Base-by-base conservation (phyloP, 805 yeast genomes). In the Myxozyma monticola region DNA sequence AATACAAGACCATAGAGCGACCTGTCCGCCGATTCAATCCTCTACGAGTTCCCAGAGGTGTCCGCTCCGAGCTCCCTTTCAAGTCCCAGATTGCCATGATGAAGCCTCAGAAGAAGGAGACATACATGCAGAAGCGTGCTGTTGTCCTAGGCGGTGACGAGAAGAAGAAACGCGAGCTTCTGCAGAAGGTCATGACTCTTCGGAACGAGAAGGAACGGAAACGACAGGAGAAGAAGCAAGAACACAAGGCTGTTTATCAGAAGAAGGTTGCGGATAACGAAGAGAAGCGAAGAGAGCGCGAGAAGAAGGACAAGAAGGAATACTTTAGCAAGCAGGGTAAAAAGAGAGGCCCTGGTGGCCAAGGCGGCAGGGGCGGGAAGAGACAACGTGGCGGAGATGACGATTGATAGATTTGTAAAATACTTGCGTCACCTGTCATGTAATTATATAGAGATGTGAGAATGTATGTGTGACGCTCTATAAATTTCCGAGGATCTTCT, bases 61-160 rank as follows among this genome's bases (percentile, higher is more conserved):
- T 93, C 51, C 88, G 83, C 67, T 73, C 82, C 26, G 81, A 81
- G 31, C 75, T 93, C 57, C 99, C 99, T 33, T 93, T 87, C 75
- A 85, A 85, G 64, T 88, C 97, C 10, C 98, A 93, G 74, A 79
- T 90, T 41, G 85, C 83, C 59, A 79, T 80, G 62, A 85, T 88
- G 93, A 85, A 84, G 68, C 95, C 96, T 24, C 57, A 58, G 54
- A 58, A 63, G 56, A 84, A 85, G 69, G 76, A 79, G 63, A 83
- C 96, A 0, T 93, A 91, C 65, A 67, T 85, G 79, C 79, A 76
- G 49, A 93, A 89, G 74, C 81, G 99, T 64, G 99, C 99, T 1
- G 97, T 93, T 46, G 93, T 93, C 5, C 71, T 90, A 34, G 86
- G 83, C 36, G 96, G 95, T 14, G 54, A 50, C 17, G 61, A 53